Base-by-base conservation (phyloP, 2,329 filamentous ascomycete species). In the Fusarium lyarnte region DNA sequence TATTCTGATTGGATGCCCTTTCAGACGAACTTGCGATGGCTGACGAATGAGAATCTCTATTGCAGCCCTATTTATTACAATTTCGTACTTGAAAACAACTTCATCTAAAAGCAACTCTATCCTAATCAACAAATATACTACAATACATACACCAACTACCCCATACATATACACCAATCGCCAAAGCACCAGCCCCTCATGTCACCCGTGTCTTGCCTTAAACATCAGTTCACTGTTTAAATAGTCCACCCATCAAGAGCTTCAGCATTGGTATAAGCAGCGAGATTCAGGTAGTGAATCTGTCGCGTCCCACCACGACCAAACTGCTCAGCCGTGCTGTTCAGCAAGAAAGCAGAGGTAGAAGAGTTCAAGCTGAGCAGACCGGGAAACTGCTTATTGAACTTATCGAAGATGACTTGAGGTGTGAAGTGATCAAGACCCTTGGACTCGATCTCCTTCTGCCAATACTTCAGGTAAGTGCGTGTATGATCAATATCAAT, bases 191-290 rank as follows among this genome's bases (percentile, higher is more conserved):
- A 35, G 7, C 11, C 3, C n/a, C 4, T 12, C 29, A 4, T 2
- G 9, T 14, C 8, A 5, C 27, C 5, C 9, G 4, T 12, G 4
- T 1, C 13, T 6, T n/a, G 5, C 5, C 7, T 1, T 6, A 27
- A 7, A 25, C 23, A 21, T 1, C 19, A 12, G 4, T 33, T 5
- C 3, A 1, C 9, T 1, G 2, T 8, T 39, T 7, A 53, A 5
- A 53, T 13, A 2, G 23, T n/a, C 49, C 49, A 53, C 4, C 13
- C 33, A 17, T 39, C 49, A 21, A 53, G 33, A 27, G 19, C 14
- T 2, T 3, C 13, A 5, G 17, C 4, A 39, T 53, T 9, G 3
- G 17, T 29, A 13, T 27, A 53, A 6, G 33, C 19, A 29, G 13
- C 23, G 13, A 39, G 49, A 11, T 39, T 27, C 19, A 52, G 27